Conservation (phyloP, 108 stramenopile genomes). For the Nannochloropsis gaditana region DNA sequence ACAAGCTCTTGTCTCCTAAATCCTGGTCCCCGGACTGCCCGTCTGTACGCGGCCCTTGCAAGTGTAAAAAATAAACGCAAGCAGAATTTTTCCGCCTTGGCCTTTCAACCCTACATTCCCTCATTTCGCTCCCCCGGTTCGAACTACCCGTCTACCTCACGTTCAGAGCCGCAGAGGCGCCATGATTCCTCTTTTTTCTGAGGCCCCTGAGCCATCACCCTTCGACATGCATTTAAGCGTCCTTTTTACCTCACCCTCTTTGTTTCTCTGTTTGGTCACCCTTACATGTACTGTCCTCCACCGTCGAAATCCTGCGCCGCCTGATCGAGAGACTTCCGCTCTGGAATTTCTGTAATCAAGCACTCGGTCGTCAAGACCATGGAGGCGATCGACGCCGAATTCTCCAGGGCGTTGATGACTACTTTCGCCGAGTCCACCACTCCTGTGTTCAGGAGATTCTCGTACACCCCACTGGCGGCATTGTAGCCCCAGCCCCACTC, state of each 20-base stretch:
- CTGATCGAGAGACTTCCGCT: conserved; percentile 64
- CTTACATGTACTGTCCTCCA: conserved; percentile 50
- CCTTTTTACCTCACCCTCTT: background rate
- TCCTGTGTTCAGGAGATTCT: conserved; percentile 73
- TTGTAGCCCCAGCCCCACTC: conserved; percentile 87
- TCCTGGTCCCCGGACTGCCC: too few species aligned
- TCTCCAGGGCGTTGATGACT: conserved; percentile 87
- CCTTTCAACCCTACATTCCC: too few species aligned
- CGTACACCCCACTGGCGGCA: conserved; percentile 73
- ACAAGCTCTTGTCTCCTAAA: too few species aligned
- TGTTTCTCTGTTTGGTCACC: background rate
- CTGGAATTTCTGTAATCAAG: conserved; percentile 84
- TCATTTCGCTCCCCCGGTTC: too few species aligned
- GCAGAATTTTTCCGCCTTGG: too few species aligned
- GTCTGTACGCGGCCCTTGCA: too few species aligned
- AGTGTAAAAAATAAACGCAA: too few species aligned
- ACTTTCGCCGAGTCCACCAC: conserved; percentile 95
- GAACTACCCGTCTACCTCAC: too few species aligned
- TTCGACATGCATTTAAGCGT: too few species aligned
- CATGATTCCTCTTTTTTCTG: too few species aligned
- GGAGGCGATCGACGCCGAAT: conserved; percentile 85
- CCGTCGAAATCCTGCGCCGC: conserved; percentile 73
- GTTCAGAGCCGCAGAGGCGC: too few species aligned
- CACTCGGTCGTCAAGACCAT: conserved; percentile 93
- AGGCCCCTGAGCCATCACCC: too few species aligned